phyloP scores from a whole-genome alignment of 129 eudicot genomes.

The Helichrysum umbraculigerum region DNA sequence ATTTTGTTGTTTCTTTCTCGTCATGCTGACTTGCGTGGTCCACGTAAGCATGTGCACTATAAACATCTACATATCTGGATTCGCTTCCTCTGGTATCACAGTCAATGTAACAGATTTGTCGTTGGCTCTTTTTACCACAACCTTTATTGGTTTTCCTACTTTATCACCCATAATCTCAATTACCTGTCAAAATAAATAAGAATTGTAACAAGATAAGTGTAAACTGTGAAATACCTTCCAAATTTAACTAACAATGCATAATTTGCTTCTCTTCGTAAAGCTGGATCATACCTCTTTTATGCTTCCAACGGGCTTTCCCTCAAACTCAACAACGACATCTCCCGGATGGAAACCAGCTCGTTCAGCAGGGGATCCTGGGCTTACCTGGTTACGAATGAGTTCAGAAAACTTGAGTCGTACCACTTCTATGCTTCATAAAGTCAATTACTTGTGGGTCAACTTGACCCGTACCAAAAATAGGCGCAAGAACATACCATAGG shows the following conservation, averaged over 20 bases:
- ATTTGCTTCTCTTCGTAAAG: not conserved
- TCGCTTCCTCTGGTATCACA: conserved; percentile 80
- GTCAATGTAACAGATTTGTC: conserved; percentile 46
- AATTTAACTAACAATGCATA: too few relatives aligned
- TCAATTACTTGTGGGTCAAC: not conserved
- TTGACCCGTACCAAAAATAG: not conserved
- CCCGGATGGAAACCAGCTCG: conserved; percentile 86
- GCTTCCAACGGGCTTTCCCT: conserved; percentile 70
- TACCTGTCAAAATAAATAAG: conserved; percentile 39
- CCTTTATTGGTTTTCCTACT: conserved; percentile 63
- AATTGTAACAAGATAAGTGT: not conserved
- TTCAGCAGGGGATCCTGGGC: conserved; percentile 89
- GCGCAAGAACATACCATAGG: conserved; percentile 62
- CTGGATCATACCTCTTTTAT: conserved; percentile 59
- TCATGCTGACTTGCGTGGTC: not conserved
- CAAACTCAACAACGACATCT: conserved; percentile 75
- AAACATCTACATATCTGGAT: conserved; percentile 47
- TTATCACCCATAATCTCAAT: conserved; percentile 76
- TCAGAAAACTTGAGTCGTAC: not conserved
- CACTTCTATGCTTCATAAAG: not conserved
- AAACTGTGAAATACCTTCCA: too few relatives aligned
- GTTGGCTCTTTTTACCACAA: conserved; percentile 65
- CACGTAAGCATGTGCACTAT: not conserved
- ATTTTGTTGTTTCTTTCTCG: not conserved
- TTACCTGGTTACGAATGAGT: conserved; percentile 45